Evolutionary conservation across 179 eudicot genomes (phyloP), one percentile per base, ranked within the genome.

Genomic region (Amaranthus tricolor): DNA sequence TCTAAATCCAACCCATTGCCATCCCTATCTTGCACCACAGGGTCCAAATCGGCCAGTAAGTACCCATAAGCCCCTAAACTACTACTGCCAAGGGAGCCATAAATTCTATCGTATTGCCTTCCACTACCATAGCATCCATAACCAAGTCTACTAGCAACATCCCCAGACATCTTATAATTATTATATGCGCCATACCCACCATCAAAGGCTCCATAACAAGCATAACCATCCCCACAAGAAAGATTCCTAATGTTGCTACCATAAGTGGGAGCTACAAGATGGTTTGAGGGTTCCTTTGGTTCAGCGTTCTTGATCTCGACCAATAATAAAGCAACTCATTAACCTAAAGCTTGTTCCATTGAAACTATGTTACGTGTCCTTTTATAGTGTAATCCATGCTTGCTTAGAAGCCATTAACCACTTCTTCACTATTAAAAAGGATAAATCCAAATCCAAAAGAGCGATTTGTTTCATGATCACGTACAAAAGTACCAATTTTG

Each of bases 221-320:
- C 86, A 81, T 77, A 79, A 49, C 69, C 85, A 81, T 87, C 94
- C 45, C 82, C 87, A 78, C 82, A 91, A 75, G 86, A 76, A 72
- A 94, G 92, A 31, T 82, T 87, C 90, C 90, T 91, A 86, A 89
- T 81, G 53, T 87, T 88, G 85, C 94, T 88, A 91, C 86, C 89
- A 75, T 85, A 88, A 66, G 89, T 85, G 71, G 91, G 80, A 83
- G 83, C 89, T 80, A 88, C 85, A 75, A 89, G 85, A 70, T 91
- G 84, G 90, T 92, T 94, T 80, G 97, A 89, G 85, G 94, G 75
- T 94, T 88, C 92, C 94, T 92, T 94, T 85, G 97, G 97, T 89
- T 94, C 97, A 76, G 96, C 97, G 86, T 89, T 93, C 93, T 93
- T 93, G 87, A 93, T 81, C 90, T 93, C 98, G 87, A 93, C 96